Conservation (phyloP, 2,329 filamentous ascomycete species). For the Pestalotiopsis sp. region DNA sequence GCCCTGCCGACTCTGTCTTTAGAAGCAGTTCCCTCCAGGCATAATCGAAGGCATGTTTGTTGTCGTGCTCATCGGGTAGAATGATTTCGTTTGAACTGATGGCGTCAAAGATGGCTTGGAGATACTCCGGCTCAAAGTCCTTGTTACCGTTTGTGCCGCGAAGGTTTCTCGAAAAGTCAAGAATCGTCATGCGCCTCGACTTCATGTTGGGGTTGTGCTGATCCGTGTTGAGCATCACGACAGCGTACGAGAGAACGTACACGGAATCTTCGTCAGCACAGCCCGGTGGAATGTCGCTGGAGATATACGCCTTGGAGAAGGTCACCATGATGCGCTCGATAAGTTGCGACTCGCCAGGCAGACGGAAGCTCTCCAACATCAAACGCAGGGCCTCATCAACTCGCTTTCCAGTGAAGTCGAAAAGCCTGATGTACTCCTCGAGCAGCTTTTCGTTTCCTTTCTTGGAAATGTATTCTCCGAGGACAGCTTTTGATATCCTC, state of each 20-base stretch:
- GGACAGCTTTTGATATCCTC: constrained; percentile 83
- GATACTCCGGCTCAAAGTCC: constrained; percentile 82
- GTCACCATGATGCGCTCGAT: constrained; percentile 90
- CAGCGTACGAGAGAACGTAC: constrained; percentile 90
- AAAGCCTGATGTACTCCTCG: constrained; percentile 80
- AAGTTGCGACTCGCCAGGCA: constrained; percentile 89
- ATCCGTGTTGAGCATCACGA: constrained; percentile 97
- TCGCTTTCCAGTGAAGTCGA: constrained; percentile 84
- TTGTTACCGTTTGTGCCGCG: constrained; percentile 84
- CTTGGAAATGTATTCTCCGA: constrained; percentile 94
- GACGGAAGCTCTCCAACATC: constrained; percentile 87
- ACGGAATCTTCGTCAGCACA: constrained; percentile 86
- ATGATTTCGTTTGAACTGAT: constrained; percentile 96
- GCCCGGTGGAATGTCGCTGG: constrained; percentile 68
- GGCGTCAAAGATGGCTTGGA: constrained; percentile 85
- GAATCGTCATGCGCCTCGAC: constrained; percentile 79
- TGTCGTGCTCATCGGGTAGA: constrained; percentile 94
- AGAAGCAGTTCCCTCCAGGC: constrained; percentile 93
- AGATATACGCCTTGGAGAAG: constrained; percentile 85
- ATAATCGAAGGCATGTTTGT: constrained; percentile 94
- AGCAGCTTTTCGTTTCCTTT: constrained; percentile 84
- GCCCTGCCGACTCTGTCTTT: constrained; percentile 77
- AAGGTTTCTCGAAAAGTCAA: constrained; percentile 86
- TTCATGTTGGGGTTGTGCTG: constrained; percentile 93
- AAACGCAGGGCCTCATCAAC: constrained; percentile 88